Percentiles rank a stretch among this genome's conserved stretches.
Evolutionary conservation across 371 early-diverging fungal species (phyloP).

Genomic region (Dichotomocladium elegans): DNA sequence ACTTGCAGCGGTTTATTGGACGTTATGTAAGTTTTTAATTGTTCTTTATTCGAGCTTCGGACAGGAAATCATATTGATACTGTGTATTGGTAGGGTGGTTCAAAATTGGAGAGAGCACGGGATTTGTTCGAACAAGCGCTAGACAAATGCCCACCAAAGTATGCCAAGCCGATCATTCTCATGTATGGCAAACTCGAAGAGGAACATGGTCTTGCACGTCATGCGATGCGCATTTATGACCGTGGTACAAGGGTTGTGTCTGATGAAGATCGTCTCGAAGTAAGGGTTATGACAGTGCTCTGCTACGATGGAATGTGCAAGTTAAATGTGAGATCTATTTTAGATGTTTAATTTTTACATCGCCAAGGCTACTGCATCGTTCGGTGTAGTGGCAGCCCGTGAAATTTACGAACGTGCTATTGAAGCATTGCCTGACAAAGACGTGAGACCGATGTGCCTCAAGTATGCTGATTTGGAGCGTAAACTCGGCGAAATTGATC

Average conservation of each 20-base stretch:
- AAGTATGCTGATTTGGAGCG: conserved; percentile 87
- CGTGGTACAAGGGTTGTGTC: conserved; percentile 81
- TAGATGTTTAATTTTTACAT: conserved; percentile 87
- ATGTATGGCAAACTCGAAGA: conserved; percentile 95
- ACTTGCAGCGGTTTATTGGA: conserved; percentile 81
- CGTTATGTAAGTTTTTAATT: conserved; percentile 63
- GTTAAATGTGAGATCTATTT: neutral
- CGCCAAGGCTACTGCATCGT: conserved; percentile 81
- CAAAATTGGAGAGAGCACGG: conserved; percentile 88
- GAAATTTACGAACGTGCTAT: conserved; percentile 92
- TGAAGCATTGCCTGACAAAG: conserved; percentile 79
- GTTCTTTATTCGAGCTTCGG: neutral
- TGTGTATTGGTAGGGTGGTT: conserved; percentile 59
- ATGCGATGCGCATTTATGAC: conserved; percentile 93
- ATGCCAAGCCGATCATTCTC: conserved; percentile 84
- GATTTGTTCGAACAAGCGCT: conserved; percentile 96
- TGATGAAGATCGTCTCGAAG: conserved; percentile 71
- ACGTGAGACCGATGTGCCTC: conserved; percentile 76
- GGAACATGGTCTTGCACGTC: conserved; percentile 86
- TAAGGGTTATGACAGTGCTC: conserved; percentile 6
- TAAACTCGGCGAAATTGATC: conserved; percentile 92
- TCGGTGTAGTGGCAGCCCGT: conserved; percentile 85
- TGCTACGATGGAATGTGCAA: neutral
- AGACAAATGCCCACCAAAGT: conserved; percentile 82
- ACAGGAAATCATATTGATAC: neutral